These are phyloP conservation scores for Lyophyllum decastes DNA, from an alignment of 768 basidiomycete species.

Conservation along the genomic window DNA sequence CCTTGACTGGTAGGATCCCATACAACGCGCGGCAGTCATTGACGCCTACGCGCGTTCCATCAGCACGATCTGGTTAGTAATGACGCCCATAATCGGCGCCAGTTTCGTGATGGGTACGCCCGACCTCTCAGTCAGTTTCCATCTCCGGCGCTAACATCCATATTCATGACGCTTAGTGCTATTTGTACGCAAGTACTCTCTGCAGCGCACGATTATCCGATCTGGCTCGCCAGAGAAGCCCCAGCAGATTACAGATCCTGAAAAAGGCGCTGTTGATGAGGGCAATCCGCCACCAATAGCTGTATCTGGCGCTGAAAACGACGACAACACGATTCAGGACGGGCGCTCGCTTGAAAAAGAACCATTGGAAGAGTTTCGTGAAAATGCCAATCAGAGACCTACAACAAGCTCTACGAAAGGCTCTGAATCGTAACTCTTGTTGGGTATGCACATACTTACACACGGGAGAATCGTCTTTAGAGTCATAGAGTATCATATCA, in stretches of 20 bases:
- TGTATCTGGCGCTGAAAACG: constrained; percentile 19
- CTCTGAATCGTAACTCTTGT: constrained; percentile 6
- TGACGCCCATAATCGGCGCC: constrained; percentile 56
- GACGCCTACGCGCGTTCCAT: constrained; percentile 68
- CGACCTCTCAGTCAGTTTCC: not conserved
- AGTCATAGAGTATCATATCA: not conserved
- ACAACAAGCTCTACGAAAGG: constrained; percentile 21
- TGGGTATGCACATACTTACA: not conserved
- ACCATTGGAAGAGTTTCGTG: constrained; percentile 9
- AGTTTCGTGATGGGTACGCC: constrained; percentile 52
- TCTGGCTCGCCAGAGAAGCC: constrained; percentile 35
- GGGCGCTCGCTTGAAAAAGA: constrained; percentile 19
- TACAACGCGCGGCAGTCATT: constrained; percentile 47
- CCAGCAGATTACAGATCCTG: constrained; percentile 16
- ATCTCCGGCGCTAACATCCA: not conserved
- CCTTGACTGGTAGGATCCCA: constrained; percentile 41
- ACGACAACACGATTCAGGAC: constrained; percentile 25
- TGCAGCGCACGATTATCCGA: constrained; percentile 50
- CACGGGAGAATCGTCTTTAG: not conserved
- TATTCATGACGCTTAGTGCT: constrained; percentile 38
- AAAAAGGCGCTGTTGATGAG: constrained; percentile 15
- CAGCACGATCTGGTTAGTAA: constrained; percentile 63
- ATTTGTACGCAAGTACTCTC: constrained; percentile 60
- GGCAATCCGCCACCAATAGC: constrained; percentile 8
- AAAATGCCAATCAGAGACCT: constrained; percentile 19